Percentiles rank a stretch among this genome's conserved stretches.
Conservation (phyloP, 2,329 filamentous ascomycete species). For the Cryphonectria nitschkei region DNA sequence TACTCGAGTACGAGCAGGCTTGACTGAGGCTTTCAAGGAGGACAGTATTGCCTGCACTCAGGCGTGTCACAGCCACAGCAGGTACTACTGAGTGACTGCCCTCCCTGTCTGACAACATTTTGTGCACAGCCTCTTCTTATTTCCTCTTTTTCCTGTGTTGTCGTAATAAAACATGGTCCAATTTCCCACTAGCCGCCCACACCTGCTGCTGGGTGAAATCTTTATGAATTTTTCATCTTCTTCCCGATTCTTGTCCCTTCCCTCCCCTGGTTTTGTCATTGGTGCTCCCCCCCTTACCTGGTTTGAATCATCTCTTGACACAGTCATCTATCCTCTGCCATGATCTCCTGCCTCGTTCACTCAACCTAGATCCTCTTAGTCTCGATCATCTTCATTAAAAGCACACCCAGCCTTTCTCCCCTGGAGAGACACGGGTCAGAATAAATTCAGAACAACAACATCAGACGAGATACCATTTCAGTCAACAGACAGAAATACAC, state of each 20-base stretch:
- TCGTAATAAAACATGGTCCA: constrained; percentile 13
- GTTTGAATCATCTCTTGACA: not conserved
- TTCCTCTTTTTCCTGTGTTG: not conserved
- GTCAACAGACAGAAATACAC: constrained; percentile 10
- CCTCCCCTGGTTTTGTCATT: not conserved
- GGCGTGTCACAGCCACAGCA: not conserved
- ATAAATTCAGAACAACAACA: not conserved
- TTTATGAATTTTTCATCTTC: not conserved
- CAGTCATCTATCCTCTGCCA: not conserved
- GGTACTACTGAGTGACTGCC: not conserved
- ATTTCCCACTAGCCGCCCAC: constrained; percentile 7
- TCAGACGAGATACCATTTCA: not conserved
- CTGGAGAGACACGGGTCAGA: not conserved
- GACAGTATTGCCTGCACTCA: too few species aligned
- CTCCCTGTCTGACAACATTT: not conserved
- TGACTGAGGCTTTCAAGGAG: too few species aligned
- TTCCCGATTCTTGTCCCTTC: too few species aligned
- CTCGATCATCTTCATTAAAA: too few species aligned
- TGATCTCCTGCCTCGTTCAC: not conserved
- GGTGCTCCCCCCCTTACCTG: not conserved
- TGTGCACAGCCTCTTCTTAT: constrained; percentile 11
- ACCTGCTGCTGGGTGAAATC: constrained; percentile 4
- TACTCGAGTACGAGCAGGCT: too few species aligned
- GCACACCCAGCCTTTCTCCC: too few species aligned
- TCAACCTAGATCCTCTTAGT: not conserved